These are phyloP conservation scores for Pseudogymnoascus sp. DNA, from an alignment of 2,329 filamentous ascomycete genomes.

Conservation along the genomic window DNA sequence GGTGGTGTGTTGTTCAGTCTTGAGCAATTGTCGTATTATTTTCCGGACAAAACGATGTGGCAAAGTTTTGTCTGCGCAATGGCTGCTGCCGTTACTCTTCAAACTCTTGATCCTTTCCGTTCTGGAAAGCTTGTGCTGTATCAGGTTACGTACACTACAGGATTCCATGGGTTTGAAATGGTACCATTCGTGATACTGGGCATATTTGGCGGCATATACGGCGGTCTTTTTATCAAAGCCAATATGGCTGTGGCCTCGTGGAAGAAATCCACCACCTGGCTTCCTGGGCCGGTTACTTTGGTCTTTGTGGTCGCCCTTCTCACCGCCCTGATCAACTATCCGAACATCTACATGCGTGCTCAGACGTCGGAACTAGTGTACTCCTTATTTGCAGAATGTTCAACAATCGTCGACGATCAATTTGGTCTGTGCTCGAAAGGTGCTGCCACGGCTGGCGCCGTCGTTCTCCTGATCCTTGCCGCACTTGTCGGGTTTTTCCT, in stretches of 20 bases:
- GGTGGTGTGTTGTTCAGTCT: conserved; percentile 91
- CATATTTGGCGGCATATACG: conserved; percentile 85
- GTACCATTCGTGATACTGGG: conserved; percentile 81
- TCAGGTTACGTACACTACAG: conserved; percentile 83
- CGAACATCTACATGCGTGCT: conserved; percentile 91
- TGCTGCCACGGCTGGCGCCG: conserved; percentile 70
- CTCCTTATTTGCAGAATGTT: conserved; percentile 85
- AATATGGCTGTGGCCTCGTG: conserved; percentile 82
- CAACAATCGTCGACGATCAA: conserved; percentile 69
- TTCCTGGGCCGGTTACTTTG: conserved; percentile 68
- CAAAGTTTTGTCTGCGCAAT: conserved; percentile 98
- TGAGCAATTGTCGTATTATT: conserved; percentile 97
- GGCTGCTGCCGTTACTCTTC: conserved; percentile 90
- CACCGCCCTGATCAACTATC: conserved; percentile 86
- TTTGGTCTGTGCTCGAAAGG: conserved; percentile 87
- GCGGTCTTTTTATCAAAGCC: conserved; percentile 85
- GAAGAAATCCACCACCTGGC: conserved; percentile 57
- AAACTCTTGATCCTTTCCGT: conserved; percentile 87
- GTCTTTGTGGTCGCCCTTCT: conserved; percentile 70
- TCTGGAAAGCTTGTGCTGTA: conserved; percentile 94
- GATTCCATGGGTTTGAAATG: conserved; percentile 92
- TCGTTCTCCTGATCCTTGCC: conserved; percentile 74
- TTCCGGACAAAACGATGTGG: conserved; percentile 99
- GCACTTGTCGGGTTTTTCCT: conserved; percentile 77
- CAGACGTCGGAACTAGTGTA: conserved; percentile 88